phyloP scores from a whole-genome alignment of 2,329 filamentous ascomycete species.

The Ophidiomyces ophidiicola region DNA sequence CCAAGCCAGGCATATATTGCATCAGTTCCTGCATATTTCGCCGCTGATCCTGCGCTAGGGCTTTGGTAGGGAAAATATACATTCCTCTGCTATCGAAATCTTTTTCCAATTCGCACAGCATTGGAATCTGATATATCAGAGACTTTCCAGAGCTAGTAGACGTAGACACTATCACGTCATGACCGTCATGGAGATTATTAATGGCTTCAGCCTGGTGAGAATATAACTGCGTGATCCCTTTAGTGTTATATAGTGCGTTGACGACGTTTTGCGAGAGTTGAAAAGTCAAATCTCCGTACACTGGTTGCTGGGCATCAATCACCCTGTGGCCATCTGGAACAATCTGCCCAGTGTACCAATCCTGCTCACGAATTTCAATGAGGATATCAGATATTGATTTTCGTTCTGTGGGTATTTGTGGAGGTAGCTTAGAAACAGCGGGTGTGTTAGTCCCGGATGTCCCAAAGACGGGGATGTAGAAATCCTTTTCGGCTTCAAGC shows the following conservation, averaged over 20 bases:
- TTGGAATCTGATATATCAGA: constrained; percentile 92
- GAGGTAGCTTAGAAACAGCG: constrained; percentile 43
- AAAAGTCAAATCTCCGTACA: constrained; percentile 76
- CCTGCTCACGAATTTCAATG: constrained; percentile 62
- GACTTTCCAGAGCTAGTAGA: constrained; percentile 96
- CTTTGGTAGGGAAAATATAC: constrained; percentile 98
- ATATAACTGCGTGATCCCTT: constrained; percentile 73
- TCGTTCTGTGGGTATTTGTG: constrained; percentile 65
- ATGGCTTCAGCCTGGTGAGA: constrained; percentile 89
- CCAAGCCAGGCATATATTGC: constrained; percentile 63
- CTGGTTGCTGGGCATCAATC: constrained; percentile 70
- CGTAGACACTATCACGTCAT: constrained; percentile 83
- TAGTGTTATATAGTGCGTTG: constrained; percentile 91
- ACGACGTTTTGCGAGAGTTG: constrained; percentile 79
- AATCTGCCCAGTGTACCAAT: constrained; percentile 88
- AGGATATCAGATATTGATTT: constrained; percentile 75
- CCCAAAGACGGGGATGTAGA: constrained; percentile 51
- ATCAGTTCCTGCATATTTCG: constrained; percentile 78
- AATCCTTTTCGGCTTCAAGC: constrained; percentile 48
- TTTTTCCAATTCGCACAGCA: constrained; percentile 72
- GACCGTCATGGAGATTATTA: constrained; percentile 69
- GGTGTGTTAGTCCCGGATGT: constrained; percentile 28
- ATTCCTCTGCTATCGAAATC: constrained; percentile 70
- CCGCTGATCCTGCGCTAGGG: constrained; percentile 85
- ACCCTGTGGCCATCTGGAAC: constrained; percentile 86